These are phyloP conservation scores for Aspergillus brunneoviolaceus DNA, from an alignment of 2,329 filamentous ascomycete genomes.

Conservation along the genomic window DNA sequence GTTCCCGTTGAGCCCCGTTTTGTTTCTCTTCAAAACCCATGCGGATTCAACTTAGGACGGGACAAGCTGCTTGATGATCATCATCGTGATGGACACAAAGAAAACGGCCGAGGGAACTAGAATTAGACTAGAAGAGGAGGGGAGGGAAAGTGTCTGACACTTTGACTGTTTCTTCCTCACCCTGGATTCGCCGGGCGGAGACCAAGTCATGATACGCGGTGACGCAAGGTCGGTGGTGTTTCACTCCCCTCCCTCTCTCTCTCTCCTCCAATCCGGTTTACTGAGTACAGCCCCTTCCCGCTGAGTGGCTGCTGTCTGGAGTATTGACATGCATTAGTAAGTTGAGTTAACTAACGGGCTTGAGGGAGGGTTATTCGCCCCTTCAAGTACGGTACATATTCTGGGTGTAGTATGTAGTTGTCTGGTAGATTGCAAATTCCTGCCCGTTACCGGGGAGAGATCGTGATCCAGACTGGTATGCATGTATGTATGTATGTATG, in stretches of 20 bases:
- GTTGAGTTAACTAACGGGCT: background rate
- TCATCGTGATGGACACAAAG: no score
- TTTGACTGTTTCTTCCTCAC: background rate
- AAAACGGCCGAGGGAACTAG: no score
- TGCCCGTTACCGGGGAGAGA: background rate
- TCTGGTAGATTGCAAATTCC: background rate
- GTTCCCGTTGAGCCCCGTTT: no score
- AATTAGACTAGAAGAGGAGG: background rate
- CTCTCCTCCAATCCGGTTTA: background rate
- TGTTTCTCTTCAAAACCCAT: no score
- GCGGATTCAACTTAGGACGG: no score
- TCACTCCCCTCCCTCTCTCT: background rate
- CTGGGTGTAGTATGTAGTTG: background rate
- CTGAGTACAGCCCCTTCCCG: no score
- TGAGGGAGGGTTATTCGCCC: background rate
- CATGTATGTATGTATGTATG: background rate
- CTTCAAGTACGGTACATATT: background rate
- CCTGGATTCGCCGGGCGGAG: constrained; percentile 2
- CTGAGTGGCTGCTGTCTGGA: no score
- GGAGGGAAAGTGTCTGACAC: background rate
- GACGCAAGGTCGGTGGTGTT: constrained; percentile 8
- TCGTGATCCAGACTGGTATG: background rate
- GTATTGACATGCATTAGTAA: no score
- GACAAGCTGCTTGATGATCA: no score
- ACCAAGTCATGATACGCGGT: constrained; percentile 10